phyloP scores from a whole-genome alignment of 306 rosid species.

The Styphnolobium japonicum region DNA sequence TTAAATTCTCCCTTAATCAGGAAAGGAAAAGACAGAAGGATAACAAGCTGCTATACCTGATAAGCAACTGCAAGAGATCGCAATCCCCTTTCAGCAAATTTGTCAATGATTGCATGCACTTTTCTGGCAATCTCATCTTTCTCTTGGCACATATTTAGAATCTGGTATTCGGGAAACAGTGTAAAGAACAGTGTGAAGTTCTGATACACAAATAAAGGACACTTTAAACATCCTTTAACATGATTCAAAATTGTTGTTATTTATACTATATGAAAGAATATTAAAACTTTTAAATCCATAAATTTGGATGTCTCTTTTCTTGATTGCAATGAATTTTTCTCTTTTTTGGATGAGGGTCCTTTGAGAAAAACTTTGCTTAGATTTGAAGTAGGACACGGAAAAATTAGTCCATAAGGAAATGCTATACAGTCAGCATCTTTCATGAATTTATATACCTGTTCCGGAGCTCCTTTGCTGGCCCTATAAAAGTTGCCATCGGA shows the following conservation, averaged over 20 bases:
- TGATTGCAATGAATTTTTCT: neutral
- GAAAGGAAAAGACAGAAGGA: slow-evolving; percentile 12
- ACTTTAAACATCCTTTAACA: neutral
- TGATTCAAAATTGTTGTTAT: neutral
- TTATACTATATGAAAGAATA: neutral
- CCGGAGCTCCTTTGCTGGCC: slow-evolving; percentile 92
- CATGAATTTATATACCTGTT: slow-evolving; percentile 56
- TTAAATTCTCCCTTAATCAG: neutral
- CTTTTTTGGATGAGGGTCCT: neutral
- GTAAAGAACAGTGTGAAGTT: slow-evolving; percentile 24
- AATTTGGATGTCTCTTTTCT: neutral
- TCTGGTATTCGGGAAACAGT: slow-evolving; percentile 42
- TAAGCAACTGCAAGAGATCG: slow-evolving; percentile 79
- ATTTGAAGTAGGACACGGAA: slow-evolving; percentile 7
- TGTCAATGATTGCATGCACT: slow-evolving; percentile 77
- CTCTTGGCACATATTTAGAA: slow-evolving; percentile 67
- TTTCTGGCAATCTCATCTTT: slow-evolving; percentile 57
- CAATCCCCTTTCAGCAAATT: slow-evolving; percentile 89
- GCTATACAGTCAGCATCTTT: neutral
- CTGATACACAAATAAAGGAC: slow-evolving; percentile 7
- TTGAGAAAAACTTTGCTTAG: slow-evolving; percentile 4
- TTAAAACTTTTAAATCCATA: neutral
- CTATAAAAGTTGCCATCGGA: slow-evolving; percentile 66
- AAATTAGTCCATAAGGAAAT: neutral
- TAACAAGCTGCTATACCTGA: slow-evolving; percentile 51